Evolutionary conservation across 768 basidiomycete species (phyloP), one percentile per base, ranked within the genome.

Genomic region (Hydnomerulius pinastri): DNA sequence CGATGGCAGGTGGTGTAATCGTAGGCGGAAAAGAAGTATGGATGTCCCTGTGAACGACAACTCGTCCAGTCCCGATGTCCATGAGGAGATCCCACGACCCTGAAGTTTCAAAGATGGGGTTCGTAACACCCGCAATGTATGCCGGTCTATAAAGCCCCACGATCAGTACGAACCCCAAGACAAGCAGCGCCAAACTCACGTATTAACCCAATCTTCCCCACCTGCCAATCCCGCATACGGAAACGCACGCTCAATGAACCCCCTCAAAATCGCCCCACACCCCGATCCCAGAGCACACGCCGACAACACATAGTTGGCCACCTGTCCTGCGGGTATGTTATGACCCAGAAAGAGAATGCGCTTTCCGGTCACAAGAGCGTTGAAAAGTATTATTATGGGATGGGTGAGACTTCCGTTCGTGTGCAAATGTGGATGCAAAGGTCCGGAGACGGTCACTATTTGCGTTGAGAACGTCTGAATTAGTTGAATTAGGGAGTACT

Each of bases 311-410:
- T 91, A 92, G 57, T 81, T 85, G 41, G 93, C 91, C 21, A 98
- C 94, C 62, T 89, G 83, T 11, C 90, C 88, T 1, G 96, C 95
- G 29, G 94, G 91, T 56, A 88, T 81, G 61, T 81, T 87, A 62
- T 97, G 87, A 0, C 95, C 94, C 47, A 98, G 73, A 71, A 98
- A 98, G 56, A 98, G 87, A 56, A 98, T 90, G n/a, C 95, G 87
- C 60, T 98, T 97, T 45, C 90, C 87, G 0, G 96, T 97, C 6
- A 98, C 77, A 51, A 99, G 80, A 3, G 95, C 97, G 68, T 99
- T 99, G 76, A 96, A 94, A 2, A 99, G 79, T 38, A 99, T 78
- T 51, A 97, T 95, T 61, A 99, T 85, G 2, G 97, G 94, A 61
- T 94, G 95, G 0, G 97, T 99, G 54, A 81, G 77, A 15, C 83